phyloP scores from a whole-genome alignment of 2,329 filamentous ascomycete genomes.

The Didymella lethalis region DNA sequence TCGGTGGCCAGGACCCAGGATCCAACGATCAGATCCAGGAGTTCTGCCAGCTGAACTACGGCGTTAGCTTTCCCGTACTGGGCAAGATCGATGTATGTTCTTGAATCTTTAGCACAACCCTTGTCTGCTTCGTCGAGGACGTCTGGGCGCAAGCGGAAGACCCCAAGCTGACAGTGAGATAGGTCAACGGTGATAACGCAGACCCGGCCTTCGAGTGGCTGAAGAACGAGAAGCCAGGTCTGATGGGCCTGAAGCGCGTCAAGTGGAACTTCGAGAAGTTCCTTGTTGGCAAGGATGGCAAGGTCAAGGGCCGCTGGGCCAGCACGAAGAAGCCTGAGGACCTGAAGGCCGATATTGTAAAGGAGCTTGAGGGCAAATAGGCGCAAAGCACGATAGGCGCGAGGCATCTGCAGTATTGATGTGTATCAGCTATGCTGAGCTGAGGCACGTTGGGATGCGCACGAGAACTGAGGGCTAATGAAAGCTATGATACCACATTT shows the following conservation, averaged over 20 bases:
- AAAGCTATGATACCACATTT: conserved; percentile 22
- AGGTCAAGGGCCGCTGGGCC: conserved; percentile 86
- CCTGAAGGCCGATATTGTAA: conserved; percentile 77
- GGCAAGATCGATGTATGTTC: conserved; percentile 81
- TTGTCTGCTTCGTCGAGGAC: too few species aligned
- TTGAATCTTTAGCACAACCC: not conserved
- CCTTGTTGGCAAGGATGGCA: conserved; percentile 82
- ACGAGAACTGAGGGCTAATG: not conserved
- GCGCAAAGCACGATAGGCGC: not conserved
- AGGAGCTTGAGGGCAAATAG: conserved; percentile 64
- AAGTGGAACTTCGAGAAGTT: conserved; percentile 99
- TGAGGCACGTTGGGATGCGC: not conserved
- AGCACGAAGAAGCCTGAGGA: conserved; percentile 85
- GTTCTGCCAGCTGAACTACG: conserved; percentile 92
- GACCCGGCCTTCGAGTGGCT: conserved; percentile 81
- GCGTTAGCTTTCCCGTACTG: conserved; percentile 89
- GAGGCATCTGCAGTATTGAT: not conserved
- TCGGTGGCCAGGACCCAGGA: conserved; percentile 88
- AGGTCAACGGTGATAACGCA: conserved; percentile 77
- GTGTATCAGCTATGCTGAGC: not conserved
- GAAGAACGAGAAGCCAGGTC: conserved; percentile 75
- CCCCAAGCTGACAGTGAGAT: too few species aligned
- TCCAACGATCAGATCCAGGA: conserved; percentile 68
- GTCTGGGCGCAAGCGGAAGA: too few species aligned
- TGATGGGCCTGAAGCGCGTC: conserved; percentile 86